phyloP scores from a whole-genome alignment of 2,329 filamentous ascomycete genomes.

The Amauroascus niger region DNA sequence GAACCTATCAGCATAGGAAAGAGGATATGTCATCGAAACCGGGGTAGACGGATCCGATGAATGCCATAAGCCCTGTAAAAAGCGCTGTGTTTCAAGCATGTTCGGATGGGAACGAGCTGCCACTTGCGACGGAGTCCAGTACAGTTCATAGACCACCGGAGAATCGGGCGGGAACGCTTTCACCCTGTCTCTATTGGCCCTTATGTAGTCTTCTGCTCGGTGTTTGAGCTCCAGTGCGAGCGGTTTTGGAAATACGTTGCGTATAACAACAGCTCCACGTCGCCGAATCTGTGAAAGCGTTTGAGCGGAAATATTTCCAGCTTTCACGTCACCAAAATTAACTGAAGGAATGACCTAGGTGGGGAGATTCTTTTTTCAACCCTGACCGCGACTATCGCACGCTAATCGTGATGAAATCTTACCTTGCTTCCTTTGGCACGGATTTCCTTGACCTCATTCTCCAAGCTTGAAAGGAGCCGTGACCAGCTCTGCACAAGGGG shows the following conservation, averaged over 20 bases:
- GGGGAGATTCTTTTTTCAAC: background rate
- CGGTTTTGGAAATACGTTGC: conserved; percentile 53
- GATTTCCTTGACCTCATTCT: conserved; percentile 35
- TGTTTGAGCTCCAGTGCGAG: conserved; percentile 58
- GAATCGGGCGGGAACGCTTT: conserved; percentile 56
- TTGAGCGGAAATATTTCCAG: conserved; percentile 28
- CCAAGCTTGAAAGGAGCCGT: conserved; percentile 33
- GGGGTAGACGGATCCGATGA: conserved; percentile 40
- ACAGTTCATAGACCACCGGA: conserved; percentile 64
- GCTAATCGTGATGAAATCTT: conserved; percentile 15
- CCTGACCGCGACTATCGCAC: background rate
- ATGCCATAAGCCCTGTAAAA: conserved; percentile 58
- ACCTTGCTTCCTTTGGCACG: conserved; percentile 34
- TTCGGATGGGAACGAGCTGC: conserved; percentile 58
- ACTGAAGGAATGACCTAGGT: conserved; percentile 36
- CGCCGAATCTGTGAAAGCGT: conserved; percentile 43
- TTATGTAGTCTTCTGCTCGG: conserved; percentile 55
- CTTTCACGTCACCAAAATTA: conserved; percentile 33
- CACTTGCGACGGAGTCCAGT: conserved; percentile 62
- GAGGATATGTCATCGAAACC: conserved; percentile 48
- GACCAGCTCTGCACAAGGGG: conserved; percentile 35
- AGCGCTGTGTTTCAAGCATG: conserved; percentile 51
- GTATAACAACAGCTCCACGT: conserved; percentile 54
- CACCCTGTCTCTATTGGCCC: conserved; percentile 15
- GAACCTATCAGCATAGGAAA: conserved; percentile 62